Evolutionary conservation across 129 eudicot species (phyloP).

Genomic region (Pulicaria dysenterica): DNA sequence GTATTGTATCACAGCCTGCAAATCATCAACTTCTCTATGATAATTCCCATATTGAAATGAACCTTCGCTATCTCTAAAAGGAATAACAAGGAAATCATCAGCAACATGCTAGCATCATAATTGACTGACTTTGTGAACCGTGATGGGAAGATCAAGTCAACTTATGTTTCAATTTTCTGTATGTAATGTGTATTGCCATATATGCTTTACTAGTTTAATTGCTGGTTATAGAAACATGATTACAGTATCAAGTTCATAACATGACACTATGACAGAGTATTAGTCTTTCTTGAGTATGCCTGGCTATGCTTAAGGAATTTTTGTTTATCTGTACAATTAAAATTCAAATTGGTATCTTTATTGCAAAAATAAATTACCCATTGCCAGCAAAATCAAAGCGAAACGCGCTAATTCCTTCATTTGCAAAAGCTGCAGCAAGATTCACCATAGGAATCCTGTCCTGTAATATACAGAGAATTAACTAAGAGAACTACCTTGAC

Average conservation of each 20-base stretch:
- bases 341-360: not conserved
- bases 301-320: not conserved
- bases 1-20: constrained; percentile 58
- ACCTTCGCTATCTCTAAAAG: constrained; percentile 82
- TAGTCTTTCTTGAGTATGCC: not conserved
- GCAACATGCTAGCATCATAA: not conserved
- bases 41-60: constrained; percentile 83
- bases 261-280: not conserved
- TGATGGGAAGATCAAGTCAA: constrained; percentile 5
- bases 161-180: not conserved
- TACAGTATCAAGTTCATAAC: not conserved
- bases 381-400: constrained; percentile 92
- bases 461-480: constrained; percentile 30
- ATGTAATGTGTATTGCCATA: not conserved
- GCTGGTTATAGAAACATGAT: not conserved
- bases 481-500: constrained; percentile 5
- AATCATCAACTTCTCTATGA: constrained; percentile 74
- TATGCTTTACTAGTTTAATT: not conserved
- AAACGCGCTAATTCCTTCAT: constrained; percentile 69
- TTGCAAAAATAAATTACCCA: constrained; percentile 52
- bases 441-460: constrained; percentile 82
- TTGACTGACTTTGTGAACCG: not conserved
- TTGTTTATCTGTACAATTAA: not conserved
- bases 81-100: constrained; percentile 13
- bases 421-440: constrained; percentile 69